phyloP scores from a whole-genome alignment of 371 early-diverging fungal genomes.

The Saksenaea oblongispora region DNA sequence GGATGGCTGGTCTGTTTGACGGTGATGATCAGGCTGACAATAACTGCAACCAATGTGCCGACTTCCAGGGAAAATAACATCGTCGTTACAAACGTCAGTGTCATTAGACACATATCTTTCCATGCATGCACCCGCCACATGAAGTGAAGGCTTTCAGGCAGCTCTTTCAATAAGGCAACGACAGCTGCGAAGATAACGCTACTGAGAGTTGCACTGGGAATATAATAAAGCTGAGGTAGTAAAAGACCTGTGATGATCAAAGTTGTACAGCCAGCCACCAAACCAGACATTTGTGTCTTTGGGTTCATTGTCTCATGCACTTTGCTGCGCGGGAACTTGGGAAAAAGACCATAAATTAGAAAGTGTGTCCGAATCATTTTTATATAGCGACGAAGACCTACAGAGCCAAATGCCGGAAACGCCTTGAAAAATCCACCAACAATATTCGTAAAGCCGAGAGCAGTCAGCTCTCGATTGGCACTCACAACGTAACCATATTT shows the following conservation, averaged over 20 bases:
- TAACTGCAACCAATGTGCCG: constrained; percentile 83
- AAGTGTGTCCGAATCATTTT: background rate
- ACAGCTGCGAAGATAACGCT: constrained; percentile 85
- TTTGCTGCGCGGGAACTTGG: constrained; percentile 72
- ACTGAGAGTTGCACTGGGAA: constrained; percentile 81
- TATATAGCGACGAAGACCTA: constrained; percentile 16
- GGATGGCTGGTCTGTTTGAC: constrained; percentile 84
- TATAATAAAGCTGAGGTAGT: constrained; percentile 74
- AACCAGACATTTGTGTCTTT: constrained; percentile 77
- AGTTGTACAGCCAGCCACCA: constrained; percentile 72
- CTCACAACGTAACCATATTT: constrained; percentile 85
- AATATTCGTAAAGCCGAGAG: constrained; percentile 81
- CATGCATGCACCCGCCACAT: constrained; percentile 79
- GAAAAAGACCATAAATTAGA: background rate
- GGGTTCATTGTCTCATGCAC: constrained; percentile 85
- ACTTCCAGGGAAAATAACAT: constrained; percentile 82
- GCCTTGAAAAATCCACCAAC: constrained; percentile 74
- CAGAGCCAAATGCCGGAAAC: constrained; percentile 85
- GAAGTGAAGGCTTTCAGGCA: constrained; percentile 76
- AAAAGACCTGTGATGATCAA: constrained; percentile 67
- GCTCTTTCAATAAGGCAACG: constrained; percentile 71
- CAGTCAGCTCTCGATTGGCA: constrained; percentile 92
- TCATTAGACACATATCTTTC: constrained; percentile 75
- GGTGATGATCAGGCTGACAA: constrained; percentile 81
- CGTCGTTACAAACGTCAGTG: constrained; percentile 76